Base-by-base conservation (phyloP, 139 green algal genomes). In the Pycnococcus provasolii region DNA sequence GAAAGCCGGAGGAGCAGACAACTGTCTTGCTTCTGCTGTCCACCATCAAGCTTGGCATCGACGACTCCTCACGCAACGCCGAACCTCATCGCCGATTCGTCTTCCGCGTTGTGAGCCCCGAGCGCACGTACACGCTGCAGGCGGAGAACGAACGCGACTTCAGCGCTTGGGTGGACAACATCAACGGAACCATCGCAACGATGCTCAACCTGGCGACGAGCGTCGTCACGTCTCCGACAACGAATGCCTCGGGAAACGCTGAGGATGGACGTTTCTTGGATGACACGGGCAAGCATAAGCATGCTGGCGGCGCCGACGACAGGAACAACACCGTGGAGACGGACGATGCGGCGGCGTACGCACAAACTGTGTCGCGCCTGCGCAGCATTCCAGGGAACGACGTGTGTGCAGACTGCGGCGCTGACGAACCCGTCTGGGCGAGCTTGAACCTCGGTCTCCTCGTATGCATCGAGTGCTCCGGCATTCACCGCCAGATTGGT, bases 401-500 rank as follows among this genome's bases (percentile, higher is more conserved):
- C 1, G 26, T 42, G 3, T 96, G 90, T 68, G 84, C 74, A 9
- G 90, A 96, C 79, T 96, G 90, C 73, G 83, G 84, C 2, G 74
- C 84, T 0, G 37, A 71, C 0, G 77, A 87, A 47, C 91, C 91
- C 1, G 87, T 94, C 58, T 96, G 91, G 91, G 89, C 87, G 37
- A 87, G 73, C 0, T 71, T 96, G 39, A 95, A 97, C 74, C 74
- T 96, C 9, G 88, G 88, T 41, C 72, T 91, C 40, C 71, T 94
- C 11, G 71, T 95, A 58, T 97, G 91, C 75, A 96, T 96, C 42
- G 80, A 91, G 69, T 96, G 90, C 78, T 86, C 73, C 3, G 89
- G 90, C 8, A 74, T 92, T 45, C 90, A 96, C 77, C 80, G 90
- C 13, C 80, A 88, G 67, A 76, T 96, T 43, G 90, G 90, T 11